Evolutionary conservation across 2,329 filamentous ascomycete species (phyloP), one percentile per base, ranked within the genome.

Genomic region (Dothideomycetes sp.): DNA sequence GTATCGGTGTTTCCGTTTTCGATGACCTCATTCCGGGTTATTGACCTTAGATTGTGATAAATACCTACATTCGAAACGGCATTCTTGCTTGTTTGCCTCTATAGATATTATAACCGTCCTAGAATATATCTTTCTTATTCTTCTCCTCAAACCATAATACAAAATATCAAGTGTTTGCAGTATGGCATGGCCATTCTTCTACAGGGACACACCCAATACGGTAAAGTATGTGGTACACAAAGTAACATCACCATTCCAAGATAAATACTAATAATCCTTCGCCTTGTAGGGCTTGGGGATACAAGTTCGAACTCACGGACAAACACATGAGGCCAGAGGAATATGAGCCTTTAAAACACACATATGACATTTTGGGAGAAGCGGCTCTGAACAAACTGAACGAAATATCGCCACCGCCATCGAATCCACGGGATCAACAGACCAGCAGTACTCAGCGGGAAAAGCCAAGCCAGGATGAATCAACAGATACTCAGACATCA

Each of bases 331-430:
- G 73, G 2, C 59, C 66, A 5, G 70, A 79, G 41, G 64, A 84
- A 51, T 62, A 80, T 27, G 60, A 71, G 40, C 73, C 72, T 3
- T 55, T 82, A 48, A 79, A 78, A 35, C 71, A 74, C 44, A 73
- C 74, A 1, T 88, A 84, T 54, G 84, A 89, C 58, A 67, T 65
- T 6, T 63, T 86, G 1, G 82, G 71, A 22, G 76, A 83, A 48
- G 70, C 82, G 44, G 80, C 77, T 44, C 63, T 85, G 12, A 68
- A 78, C 44, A 65, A 70, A 5, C 58, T 88, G 13, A 78, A 84
- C 51, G 62, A 69, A 13, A 70, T 86, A 40, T 74, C 72, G 41
- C 70, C 71, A 50, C 67, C 68, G 11, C 50, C 54, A 17, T 56
- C 41, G 52, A 53, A 36, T 47, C 55, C 61, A 29, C 50, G 65